Evolutionary conservation across 192 early-diverging fungal species (phyloP).

Genomic region (Rhizophagus sp.): DNA sequence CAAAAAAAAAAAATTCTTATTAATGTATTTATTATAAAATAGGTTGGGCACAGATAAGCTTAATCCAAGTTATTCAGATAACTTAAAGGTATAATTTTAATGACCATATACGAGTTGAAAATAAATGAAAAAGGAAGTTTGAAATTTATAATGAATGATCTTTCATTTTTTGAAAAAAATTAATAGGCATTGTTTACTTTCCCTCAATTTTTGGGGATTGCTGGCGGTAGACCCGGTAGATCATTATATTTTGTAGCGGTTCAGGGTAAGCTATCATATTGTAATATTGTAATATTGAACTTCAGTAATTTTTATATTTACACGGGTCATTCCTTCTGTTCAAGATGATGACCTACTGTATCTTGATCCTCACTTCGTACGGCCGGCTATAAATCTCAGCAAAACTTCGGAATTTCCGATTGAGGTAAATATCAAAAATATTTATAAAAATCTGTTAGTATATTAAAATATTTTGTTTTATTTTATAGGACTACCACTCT

Average conservation of each 20-base stretch:
- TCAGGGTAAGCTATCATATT: constrained; percentile 34
- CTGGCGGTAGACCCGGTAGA: constrained; percentile 41
- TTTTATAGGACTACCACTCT: constrained; percentile 42
- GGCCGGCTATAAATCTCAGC: constrained; percentile 36
- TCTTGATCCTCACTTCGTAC: constrained; percentile 46
- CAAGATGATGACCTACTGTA: constrained; percentile 43
- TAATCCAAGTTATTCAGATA: constrained; percentile 22
- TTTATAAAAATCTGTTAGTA: not conserved
- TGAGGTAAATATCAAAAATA: constrained; percentile 25
- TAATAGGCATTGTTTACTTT: constrained; percentile 36
- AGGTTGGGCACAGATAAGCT: constrained; percentile 26
- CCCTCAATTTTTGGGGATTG: constrained; percentile 47
- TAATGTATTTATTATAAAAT: not conserved
- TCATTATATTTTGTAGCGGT: constrained; percentile 46
- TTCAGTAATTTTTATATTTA: not conserved
- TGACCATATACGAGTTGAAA: not conserved
- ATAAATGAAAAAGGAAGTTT: no score
- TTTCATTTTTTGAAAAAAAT: not conserved
- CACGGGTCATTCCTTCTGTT: not conserved
- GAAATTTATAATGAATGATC: no score
- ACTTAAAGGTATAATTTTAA: constrained; percentile 25
- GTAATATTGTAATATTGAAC: not conserved
- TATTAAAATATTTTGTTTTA: not conserved
- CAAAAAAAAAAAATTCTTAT: not conserved
- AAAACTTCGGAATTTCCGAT: constrained; percentile 32